phyloP scores from a whole-genome alignment of 2,329 filamentous ascomycete genomes.

The Cercospora sojina region DNA sequence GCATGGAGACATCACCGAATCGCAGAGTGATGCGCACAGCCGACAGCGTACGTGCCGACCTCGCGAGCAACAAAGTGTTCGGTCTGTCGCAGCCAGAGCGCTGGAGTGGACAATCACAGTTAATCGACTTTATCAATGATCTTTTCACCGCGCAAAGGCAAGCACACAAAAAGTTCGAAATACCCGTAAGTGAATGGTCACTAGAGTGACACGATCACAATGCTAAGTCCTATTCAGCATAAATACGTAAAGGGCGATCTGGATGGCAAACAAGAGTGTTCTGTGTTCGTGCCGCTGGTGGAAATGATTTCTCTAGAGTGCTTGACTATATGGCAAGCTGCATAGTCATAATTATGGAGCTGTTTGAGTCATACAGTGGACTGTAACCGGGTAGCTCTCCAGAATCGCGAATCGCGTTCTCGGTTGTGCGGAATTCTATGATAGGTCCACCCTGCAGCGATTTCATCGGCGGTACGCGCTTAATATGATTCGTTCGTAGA shows the following conservation, averaged over 20 bases:
- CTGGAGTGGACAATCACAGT: conserved; percentile 11
- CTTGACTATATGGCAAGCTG: not conserved
- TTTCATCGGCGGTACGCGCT: not conserved
- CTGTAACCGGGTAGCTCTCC: not conserved
- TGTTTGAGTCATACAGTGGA: not conserved
- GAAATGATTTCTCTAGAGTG: not conserved
- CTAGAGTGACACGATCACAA: not conserved
- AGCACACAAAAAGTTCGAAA: not conserved
- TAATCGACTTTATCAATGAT: conserved; percentile 17
- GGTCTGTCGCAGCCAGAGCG: conserved; percentile 11
- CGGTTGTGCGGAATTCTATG: not conserved
- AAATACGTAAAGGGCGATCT: not conserved
- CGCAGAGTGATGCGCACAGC: not conserved
- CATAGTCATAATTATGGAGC: not conserved
- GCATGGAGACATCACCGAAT: conserved; percentile 1
- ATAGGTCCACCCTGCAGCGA: not conserved
- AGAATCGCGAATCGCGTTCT: not conserved
- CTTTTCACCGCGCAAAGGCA: conserved; percentile 3
- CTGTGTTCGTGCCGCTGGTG: not conserved
- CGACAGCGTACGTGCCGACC: conserved; percentile 4
- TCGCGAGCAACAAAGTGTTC: conserved; percentile 12
- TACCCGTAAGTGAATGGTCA: not conserved
- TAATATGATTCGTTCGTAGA: not conserved
- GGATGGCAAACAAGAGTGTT: not conserved
- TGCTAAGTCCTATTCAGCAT: not conserved